Conservation (phyloP, 345 rosid genomes). For the Noccaea caerulescens region DNA sequence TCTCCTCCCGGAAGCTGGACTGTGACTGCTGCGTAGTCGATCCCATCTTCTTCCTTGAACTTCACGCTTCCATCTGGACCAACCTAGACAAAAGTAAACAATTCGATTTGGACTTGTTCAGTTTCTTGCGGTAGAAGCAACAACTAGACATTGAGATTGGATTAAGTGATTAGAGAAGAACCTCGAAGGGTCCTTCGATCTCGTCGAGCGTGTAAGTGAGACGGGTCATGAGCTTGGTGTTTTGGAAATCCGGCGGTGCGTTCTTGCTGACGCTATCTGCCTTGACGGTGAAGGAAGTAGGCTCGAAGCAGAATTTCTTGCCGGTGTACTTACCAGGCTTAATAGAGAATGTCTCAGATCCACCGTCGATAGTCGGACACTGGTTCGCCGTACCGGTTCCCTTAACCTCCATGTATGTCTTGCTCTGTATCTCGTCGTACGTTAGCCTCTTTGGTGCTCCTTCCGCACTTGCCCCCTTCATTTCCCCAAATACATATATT, state of each 20-base stretch:
- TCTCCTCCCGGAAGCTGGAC: constrained; percentile 95
- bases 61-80: constrained; percentile 67
- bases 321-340: constrained; percentile 84
- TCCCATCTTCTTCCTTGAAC: constrained; percentile 91
- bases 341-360: constrained; percentile 69
- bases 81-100: constrained; percentile 26
- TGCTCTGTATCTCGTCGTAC: constrained; percentile 93
- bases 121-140: constrained; percentile 21
- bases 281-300: constrained; percentile 99
- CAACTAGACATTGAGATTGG: background rate
- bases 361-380: constrained; percentile 84
- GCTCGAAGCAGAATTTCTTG: constrained; percentile 89
- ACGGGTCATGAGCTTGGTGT: constrained; percentile 97
- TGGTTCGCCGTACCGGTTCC: constrained; percentile 95
- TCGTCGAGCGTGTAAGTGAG: constrained; percentile 95
- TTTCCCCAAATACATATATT: background rate
- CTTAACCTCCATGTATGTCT: constrained; percentile 91
- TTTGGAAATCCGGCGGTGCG: constrained; percentile 82
- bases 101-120: background rate
- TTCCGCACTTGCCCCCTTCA: constrained; percentile 88
- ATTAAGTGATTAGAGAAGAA: constrained; percentile 12
- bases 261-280: constrained; percentile 84
- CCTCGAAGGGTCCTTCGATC: constrained; percentile 95
- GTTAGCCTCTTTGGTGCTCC: constrained; percentile 90
- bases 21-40: constrained; percentile 91